A percentile compares a stretch with the other conserved stretches of the same genome.
Conservation (phyloP, 1,284 basidiomycete species). For the Uromyces viciae-fabae region DNA sequence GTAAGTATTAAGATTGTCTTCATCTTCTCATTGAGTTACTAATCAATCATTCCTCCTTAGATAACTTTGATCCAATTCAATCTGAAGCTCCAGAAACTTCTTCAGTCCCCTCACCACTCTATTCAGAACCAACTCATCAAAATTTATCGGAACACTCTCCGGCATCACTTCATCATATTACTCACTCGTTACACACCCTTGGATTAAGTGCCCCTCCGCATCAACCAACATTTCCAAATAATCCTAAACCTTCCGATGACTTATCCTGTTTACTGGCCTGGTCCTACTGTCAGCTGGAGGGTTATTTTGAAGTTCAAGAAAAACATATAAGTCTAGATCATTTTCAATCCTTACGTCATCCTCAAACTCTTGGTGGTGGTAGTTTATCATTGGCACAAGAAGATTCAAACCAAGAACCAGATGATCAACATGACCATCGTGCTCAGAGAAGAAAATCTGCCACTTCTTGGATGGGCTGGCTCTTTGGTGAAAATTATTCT, state of each 20-base stretch:
- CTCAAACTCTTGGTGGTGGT: neutral
- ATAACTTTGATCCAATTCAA: no score
- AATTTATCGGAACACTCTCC: neutral
- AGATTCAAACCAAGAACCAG: neutral
- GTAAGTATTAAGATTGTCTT: no score
- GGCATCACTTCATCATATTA: neutral
- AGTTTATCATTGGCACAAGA: neutral
- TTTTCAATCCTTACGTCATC: neutral
- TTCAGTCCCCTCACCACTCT: no score
- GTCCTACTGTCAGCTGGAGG: constrained; percentile 37
- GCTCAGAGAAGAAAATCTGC: no score
- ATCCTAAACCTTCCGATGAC: no score
- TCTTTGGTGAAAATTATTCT: neutral
- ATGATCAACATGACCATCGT: neutral
- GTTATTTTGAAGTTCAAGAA: neutral
- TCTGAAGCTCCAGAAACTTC: no score
- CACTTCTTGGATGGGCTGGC: constrained; percentile 18
- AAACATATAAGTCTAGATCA: neutral
- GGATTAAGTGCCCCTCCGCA: neutral
- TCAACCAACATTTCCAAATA: neutral
- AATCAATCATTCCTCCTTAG: no score
- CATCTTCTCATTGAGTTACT: no score
- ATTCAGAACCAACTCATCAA: no score
- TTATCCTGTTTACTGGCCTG: constrained; percentile 13
- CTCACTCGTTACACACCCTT: neutral